Base-by-base conservation (phyloP, 1,284 basidiomycete genomes). In the Salmacisia buchloeana region DNA sequence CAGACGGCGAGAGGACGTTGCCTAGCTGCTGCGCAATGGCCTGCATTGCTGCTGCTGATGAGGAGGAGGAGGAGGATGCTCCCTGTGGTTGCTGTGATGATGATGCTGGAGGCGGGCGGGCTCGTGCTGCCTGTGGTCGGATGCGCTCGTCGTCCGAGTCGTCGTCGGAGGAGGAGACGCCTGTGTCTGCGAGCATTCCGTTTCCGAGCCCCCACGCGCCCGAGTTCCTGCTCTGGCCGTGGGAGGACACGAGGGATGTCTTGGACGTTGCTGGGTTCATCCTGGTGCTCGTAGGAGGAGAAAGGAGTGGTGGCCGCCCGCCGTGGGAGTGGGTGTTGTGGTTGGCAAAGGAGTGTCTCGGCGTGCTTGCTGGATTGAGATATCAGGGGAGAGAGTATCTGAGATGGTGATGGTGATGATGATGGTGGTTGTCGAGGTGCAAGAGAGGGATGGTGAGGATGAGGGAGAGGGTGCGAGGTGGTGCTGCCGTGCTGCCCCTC, bases 181-280 rank as follows among this genome's bases (percentile, higher is more conserved):
- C 67, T 49, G 69, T 69, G n/a, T 67, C 65, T n/a, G 63, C 64
- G 12, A 69, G 58, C 67, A 69, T 74, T 21, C 72, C 68, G 12
- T 71, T 60, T 13, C 72, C 72, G 23, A 72, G 66, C 21, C 68
- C 70, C 31, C 68, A 72, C 3, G 70, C 68, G 45, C 68, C 70
- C 12, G 68, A 69, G 54, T 72, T 39, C 56, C 56, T 58, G 56
- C 36, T 58, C 56, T 39, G 35, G 34, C 34, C 34, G 29, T 21
- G n/a, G 54, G 34, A 38, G 34, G 49, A 54, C 6, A 31, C 49
- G 49, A 54, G 29, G 27, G 49, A 54, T 31, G 25, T n/a, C 29
- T 12, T 31, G 12, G 49, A 54, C 29, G 31, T 27, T 7, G 49
- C 31, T 29, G 49, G 49, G 21, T 54, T 54, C 49, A 54, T 52